A percentile compares a stretch with the other conserved stretches of the same genome.
These are phyloP conservation scores for Saturnispora hagleri DNA, from an alignment of 805 yeast species.

Conservation along the genomic window DNA sequence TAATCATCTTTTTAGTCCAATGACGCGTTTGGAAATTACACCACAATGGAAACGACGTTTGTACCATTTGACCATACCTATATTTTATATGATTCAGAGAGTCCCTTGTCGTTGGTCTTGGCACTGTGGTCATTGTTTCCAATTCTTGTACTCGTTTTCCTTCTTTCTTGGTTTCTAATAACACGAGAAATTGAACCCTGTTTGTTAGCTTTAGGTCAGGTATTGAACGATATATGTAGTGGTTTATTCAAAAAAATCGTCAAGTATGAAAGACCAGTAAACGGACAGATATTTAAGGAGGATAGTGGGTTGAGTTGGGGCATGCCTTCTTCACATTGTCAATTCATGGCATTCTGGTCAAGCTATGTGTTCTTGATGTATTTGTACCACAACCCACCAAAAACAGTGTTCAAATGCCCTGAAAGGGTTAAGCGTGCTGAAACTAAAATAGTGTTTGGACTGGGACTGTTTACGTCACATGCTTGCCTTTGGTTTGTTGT, in stretches of 20 bases:
- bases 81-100: constrained; percentile 66
- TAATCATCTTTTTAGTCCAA: not conserved
- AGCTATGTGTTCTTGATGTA: constrained; percentile 41
- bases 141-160: constrained; percentile 64
- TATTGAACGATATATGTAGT: constrained; percentile 65
- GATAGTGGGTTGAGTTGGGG: constrained; percentile 52
- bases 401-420: constrained; percentile 3
- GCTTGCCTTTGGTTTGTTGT: constrained; percentile 29
- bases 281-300: constrained; percentile 30
- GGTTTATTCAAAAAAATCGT: constrained; percentile 53
- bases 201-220: constrained; percentile 77
- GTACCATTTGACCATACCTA: constrained; percentile 81
- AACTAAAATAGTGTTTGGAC: not conserved
- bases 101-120: constrained; percentile 44
- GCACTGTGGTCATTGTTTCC: constrained; percentile 80
- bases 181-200: constrained; percentile 83
- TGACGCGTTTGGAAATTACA: not conserved
- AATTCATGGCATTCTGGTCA: constrained; percentile 85
- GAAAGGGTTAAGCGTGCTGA: constrained; percentile 16
- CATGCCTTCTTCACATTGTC: constrained; percentile 97
- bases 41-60: constrained; percentile 5
- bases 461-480: constrained; percentile 12
- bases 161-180: constrained; percentile 73
- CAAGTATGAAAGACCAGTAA: constrained; percentile 63
- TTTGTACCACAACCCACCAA: constrained; percentile 33